Evolutionary conservation across 179 eudicot species (phyloP).

Genomic region (Patellifolia procumbens): DNA sequence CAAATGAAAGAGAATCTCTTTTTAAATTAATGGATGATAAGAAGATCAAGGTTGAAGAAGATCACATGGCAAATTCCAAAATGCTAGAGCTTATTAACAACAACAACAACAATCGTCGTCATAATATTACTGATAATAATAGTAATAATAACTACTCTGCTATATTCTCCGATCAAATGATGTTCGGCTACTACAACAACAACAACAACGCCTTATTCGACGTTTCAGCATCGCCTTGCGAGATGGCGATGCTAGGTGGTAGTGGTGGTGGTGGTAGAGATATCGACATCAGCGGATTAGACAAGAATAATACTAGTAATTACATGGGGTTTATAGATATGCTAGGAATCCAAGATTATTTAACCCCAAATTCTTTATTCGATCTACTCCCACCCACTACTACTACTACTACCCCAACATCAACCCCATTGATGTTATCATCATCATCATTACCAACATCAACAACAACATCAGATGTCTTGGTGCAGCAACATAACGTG

Average conservation of each 20-base stretch:
- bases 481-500: not conserved
- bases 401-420: no score
- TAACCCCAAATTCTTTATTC: conserved; percentile 15
- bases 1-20: conserved; percentile 7
- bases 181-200: not conserved
- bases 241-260: not conserved
- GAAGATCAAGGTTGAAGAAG: not conserved
- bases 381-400: conserved; percentile 21
- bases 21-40: conserved; percentile 19
- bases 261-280: not conserved
- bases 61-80: not conserved
- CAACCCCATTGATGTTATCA: not conserved
- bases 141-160: not conserved
- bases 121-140: no score
- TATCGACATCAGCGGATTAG: not conserved
- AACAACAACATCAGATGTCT: not conserved
- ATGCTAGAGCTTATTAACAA: not conserved
- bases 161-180: not conserved
- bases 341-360: conserved; percentile 26
- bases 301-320: not conserved
- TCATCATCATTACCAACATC: no score
- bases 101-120: no score
- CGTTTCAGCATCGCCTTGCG: conserved; percentile 9
- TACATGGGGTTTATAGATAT: conserved; percentile 22
- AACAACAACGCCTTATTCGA: conserved; percentile 25